Percentiles rank a stretch among this genome's conserved stretches.
Evolutionary conservation across 2,329 filamentous ascomycete species (phyloP).

Genomic region (Capronia epimyces): DNA sequence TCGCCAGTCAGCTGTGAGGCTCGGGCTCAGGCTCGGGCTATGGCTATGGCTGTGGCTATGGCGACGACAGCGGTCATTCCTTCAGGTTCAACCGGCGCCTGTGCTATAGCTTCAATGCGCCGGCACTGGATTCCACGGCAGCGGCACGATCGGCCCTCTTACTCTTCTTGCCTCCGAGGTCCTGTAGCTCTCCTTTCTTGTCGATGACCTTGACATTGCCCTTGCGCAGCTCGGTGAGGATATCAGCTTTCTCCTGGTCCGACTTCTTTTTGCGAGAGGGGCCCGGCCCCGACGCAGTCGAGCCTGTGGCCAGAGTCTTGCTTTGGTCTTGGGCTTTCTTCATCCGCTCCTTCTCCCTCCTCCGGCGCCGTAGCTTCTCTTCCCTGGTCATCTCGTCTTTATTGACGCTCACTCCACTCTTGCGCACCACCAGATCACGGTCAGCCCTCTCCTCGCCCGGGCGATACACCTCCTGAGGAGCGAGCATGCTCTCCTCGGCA

Average conservation of each 20-base stretch:
- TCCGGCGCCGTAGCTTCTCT: conserved; percentile 69
- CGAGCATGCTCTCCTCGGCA: conserved; percentile 65
- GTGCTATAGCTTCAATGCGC: conserved; percentile 13
- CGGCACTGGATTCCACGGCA: neutral
- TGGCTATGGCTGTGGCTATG: too few relatives aligned
- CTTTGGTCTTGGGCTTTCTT: conserved; percentile 55
- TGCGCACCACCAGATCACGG: conserved; percentile 18
- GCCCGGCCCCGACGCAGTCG: conserved; percentile 34
- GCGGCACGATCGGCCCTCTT: conserved; percentile 25
- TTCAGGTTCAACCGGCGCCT: too few relatives aligned
- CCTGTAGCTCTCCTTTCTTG: conserved; percentile 76
- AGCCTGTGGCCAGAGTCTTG: conserved; percentile 40
- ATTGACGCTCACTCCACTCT: conserved; percentile 53
- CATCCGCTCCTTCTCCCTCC: conserved; percentile 80
- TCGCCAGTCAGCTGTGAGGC: neutral
- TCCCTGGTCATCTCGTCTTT: conserved; percentile 83
- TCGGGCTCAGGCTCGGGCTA: too few relatives aligned
- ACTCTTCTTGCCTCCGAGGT: conserved; percentile 76
- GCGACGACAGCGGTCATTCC: too few relatives aligned
- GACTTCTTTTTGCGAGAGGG: conserved; percentile 31
- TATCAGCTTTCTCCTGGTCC: conserved; percentile 45
- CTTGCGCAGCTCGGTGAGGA: conserved; percentile 67
- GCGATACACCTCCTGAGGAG: conserved; percentile 89
- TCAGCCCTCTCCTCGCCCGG: conserved; percentile 55
- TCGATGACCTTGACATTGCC: conserved; percentile 89